Conservation (phyloP, 2,329 filamentous ascomycete species). For the Cladobotryum mycophilum region DNA sequence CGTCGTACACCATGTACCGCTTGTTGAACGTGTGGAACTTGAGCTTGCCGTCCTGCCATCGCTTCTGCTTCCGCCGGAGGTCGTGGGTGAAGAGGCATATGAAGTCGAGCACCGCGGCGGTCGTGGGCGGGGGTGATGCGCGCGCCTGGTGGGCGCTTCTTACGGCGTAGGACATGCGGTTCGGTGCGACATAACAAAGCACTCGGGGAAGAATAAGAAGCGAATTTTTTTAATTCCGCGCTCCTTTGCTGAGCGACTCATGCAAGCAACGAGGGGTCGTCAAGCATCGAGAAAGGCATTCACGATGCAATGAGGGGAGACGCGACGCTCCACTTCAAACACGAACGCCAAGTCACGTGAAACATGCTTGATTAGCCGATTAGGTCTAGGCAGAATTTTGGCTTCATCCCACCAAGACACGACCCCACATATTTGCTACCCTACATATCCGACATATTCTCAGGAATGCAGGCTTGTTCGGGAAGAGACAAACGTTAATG, state of each 20-base stretch:
- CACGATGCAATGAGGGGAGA: neutral
- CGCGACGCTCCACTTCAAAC: neutral
- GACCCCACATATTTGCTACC: neutral
- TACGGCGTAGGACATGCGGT: constrained; percentile 19
- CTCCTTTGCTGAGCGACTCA: no score
- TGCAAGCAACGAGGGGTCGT: no score
- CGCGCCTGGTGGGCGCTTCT: constrained; percentile 3
- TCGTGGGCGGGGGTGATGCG: constrained; percentile 24
- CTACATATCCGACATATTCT: neutral
- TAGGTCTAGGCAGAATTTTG: no score
- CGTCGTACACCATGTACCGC: constrained; percentile 84
- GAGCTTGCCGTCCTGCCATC: constrained; percentile 88
- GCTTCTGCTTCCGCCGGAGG: constrained; percentile 76
- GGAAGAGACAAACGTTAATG: no score
- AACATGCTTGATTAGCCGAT: no score
- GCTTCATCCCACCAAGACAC: neutral
- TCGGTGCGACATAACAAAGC: no score
- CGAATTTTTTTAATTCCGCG: no score
- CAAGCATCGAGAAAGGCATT: neutral
- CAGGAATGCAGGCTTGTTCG: no score
- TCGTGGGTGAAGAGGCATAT: constrained; percentile 84
- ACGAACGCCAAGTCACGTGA: constrained; percentile 18
- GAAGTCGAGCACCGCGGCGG: constrained; percentile 73
- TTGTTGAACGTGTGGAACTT: constrained; percentile 89
- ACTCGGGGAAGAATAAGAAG: neutral